Percentiles rank a stretch among this genome's conserved stretches.
phyloP scores from a whole-genome alignment of 1,139 yeast genomes.

The Hanseniaspora gamundiae region DNA sequence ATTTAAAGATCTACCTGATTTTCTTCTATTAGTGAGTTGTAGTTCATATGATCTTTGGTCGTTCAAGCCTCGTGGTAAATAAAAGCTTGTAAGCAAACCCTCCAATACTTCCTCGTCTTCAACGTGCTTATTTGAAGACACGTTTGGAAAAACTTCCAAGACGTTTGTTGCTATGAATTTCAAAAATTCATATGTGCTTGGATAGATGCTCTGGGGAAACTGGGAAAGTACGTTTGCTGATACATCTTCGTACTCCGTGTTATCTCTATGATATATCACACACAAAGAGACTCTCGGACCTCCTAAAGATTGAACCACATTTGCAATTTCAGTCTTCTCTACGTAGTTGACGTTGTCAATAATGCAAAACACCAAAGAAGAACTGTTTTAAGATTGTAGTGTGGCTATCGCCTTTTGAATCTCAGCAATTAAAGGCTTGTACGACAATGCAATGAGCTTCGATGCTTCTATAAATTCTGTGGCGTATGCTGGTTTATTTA shows the following conservation, averaged over 20 bases:
- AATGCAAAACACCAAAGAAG: slow-evolving; percentile 21
- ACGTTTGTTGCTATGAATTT: slow-evolving; percentile 63
- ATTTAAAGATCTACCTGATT: slow-evolving; percentile 66
- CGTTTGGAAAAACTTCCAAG: slow-evolving; percentile 41
- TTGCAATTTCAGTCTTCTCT: slow-evolving; percentile 33
- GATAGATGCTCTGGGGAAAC: slow-evolving; percentile 28
- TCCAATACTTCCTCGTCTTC: slow-evolving; percentile 42
- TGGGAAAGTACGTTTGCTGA: slow-evolving; percentile 11
- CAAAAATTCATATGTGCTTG: slow-evolving; percentile 38
- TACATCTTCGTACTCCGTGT: slow-evolving; percentile 30
- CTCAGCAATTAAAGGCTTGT: not conserved
- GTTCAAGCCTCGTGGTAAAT: slow-evolving; percentile 44
- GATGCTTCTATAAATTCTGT: slow-evolving; percentile 38
- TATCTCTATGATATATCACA: slow-evolving; percentile 44
- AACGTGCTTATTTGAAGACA: slow-evolving; percentile 12
- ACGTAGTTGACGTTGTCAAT: slow-evolving; percentile 64
- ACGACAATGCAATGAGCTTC: not conserved
- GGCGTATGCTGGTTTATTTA: slow-evolving; percentile 38
- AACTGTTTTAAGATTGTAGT: slow-evolving; percentile 3
- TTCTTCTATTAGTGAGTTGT: slow-evolving; percentile 54
- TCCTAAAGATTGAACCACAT: slow-evolving; percentile 43
- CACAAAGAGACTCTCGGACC: slow-evolving; percentile 42
- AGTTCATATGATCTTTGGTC: slow-evolving; percentile 22
- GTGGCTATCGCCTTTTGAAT: slow-evolving; percentile 8
- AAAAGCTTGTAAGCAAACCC: slow-evolving; percentile 28